Percentiles rank a stretch among this genome's conserved stretches.
These are phyloP conservation scores for Pseudogymnoascus sp. DNA, from an alignment of 2,329 filamentous ascomycete genomes.

Conservation along the genomic window DNA sequence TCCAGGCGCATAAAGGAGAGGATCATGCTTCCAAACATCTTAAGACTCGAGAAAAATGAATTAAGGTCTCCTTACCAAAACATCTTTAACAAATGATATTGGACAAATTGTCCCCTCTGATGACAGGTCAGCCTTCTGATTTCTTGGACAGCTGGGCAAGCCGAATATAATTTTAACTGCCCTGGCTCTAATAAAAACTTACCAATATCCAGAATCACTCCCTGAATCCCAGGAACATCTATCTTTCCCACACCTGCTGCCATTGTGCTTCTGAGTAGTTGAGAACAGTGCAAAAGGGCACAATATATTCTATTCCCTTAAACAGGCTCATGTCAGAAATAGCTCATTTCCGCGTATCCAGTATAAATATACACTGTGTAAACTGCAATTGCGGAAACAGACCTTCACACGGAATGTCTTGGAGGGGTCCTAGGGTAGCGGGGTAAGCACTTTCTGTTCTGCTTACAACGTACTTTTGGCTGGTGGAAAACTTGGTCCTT, in stretches of 20 bases:
- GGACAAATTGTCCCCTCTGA: slow-evolving; percentile 75
- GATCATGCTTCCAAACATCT: not conserved
- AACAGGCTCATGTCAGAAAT: not conserved
- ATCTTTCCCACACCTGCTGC: not conserved
- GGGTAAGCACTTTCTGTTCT: not conserved
- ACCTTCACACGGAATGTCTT: not conserved
- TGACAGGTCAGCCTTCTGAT: not conserved
- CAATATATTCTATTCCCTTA: not conserved
- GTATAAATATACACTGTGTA: not conserved
- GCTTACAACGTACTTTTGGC: not conserved
- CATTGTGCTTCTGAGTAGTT: not conserved
- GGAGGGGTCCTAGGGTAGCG: not conserved
- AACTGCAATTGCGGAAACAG: not conserved
- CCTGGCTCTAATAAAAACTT: slow-evolving; percentile 19
- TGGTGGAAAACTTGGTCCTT: not conserved
- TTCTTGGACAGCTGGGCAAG: not conserved
- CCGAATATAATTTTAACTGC: slow-evolving; percentile 15
- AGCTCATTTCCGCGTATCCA: not conserved
- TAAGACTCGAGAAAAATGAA: slow-evolving; percentile 16
- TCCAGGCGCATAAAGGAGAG: not conserved
- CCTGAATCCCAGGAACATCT: not conserved
- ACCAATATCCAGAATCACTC: slow-evolving; percentile 23
- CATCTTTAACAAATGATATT: slow-evolving; percentile 77
- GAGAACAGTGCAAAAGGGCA: not conserved
- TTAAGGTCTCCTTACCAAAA: slow-evolving; percentile 54